Conservation (phyloP, 441 rosid species). For the Kokia cookei region DNA sequence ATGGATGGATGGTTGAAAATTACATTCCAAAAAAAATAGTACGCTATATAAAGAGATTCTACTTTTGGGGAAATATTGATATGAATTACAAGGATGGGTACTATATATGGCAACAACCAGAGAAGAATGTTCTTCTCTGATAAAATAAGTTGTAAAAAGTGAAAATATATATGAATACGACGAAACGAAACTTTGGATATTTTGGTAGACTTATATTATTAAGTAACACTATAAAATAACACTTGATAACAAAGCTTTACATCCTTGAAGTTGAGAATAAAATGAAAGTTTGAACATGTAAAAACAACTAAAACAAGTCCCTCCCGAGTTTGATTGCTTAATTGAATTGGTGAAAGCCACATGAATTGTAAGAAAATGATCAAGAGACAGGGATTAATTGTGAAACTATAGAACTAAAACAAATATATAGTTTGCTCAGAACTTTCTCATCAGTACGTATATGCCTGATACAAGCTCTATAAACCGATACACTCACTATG, state of each 20-base stretch:
- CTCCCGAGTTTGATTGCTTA: no score
- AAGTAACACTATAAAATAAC: neutral
- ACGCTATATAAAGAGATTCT: neutral
- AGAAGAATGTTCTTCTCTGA: neutral
- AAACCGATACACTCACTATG: constrained; percentile 20
- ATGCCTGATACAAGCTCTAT: constrained; percentile 16
- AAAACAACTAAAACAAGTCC: no score
- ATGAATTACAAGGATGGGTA: neutral
- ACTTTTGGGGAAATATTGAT: neutral
- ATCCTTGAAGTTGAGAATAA: constrained; percentile 3
- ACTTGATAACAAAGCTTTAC: constrained; percentile 15
- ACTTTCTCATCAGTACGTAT: neutral
- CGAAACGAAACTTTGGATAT: no score
- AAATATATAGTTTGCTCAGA: constrained; percentile 9
- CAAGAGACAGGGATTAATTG: neutral
- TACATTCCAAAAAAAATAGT: neutral
- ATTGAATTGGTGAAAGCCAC: no score
- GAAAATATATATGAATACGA: neutral
- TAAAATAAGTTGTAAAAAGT: neutral
- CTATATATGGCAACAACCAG: neutral
- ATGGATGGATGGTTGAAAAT: neutral
- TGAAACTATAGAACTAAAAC: neutral
- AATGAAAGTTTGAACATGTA: neutral
- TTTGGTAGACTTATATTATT: no score
- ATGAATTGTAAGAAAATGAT: neutral